Evolutionary conservation across 345 rosid species (phyloP).

Genomic region (Citrus inodora): DNA sequence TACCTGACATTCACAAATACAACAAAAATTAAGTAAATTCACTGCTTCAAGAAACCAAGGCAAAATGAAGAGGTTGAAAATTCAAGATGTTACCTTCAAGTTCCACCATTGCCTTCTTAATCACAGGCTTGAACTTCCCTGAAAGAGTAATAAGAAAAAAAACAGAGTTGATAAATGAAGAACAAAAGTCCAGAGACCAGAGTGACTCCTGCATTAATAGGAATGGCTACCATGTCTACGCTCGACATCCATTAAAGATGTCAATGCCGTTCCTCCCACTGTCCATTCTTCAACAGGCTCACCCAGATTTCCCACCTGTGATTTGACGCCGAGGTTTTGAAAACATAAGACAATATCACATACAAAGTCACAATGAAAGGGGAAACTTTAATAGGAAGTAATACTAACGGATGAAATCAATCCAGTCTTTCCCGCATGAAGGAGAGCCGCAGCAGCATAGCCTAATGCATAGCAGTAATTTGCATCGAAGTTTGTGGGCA

Average conservation of each 20-base stretch:
- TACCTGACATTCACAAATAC: constrained; percentile 22
- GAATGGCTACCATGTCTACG: constrained; percentile 40
- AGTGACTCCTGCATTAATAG: neutral
- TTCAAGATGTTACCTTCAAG: constrained; percentile 28
- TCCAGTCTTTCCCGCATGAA: constrained; percentile 47
- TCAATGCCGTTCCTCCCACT: constrained; percentile 37
- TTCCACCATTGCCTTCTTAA: constrained; percentile 48
- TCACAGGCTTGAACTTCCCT: constrained; percentile 46
- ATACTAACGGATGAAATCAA: constrained; percentile 44
- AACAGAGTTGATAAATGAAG: too few species aligned
- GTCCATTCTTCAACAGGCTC: constrained; percentile 43
- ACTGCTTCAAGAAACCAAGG: neutral
- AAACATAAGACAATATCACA: neutral
- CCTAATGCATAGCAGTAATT: constrained; percentile 45
- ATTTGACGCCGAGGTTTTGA: neutral
- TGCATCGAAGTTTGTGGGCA: constrained; percentile 43
- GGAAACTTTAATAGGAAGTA: neutral
- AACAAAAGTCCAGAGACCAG: neutral
- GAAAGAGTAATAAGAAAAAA: neutral
- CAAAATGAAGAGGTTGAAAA: neutral
- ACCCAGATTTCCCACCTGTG: constrained; percentile 38
- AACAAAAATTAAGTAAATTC: neutral
- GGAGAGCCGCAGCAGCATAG: constrained; percentile 41
- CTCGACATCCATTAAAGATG: constrained; percentile 57
- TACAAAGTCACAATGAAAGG: neutral